phyloP scores from a whole-genome alignment of 139 green algal species.

The Penium margaritaceum region DNA sequence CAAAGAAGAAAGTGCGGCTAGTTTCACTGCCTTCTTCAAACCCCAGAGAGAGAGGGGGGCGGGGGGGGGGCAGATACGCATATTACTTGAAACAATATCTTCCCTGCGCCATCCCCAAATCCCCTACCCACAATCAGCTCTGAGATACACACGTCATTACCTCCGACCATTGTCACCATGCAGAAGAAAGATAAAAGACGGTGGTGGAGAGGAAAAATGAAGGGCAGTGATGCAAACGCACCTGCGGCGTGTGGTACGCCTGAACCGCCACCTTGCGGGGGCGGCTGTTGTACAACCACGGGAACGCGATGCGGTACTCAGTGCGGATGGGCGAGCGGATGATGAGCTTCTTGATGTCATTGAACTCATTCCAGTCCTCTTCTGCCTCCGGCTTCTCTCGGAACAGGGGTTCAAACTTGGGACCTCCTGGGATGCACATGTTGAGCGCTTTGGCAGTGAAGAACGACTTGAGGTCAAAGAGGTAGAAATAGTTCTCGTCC shows the following conservation, averaged over 20 bases:
- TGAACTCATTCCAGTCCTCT: slow-evolving; percentile 99
- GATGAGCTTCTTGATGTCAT: slow-evolving; percentile 99
- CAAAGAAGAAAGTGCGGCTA: too few relatives aligned
- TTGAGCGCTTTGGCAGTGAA: slow-evolving; percentile 85
- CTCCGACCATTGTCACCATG: too few relatives aligned
- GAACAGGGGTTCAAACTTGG: slow-evolving; percentile 98
- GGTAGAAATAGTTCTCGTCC: slow-evolving; percentile 99
- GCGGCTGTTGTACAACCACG: slow-evolving; percentile 99
- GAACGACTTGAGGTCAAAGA: slow-evolving; percentile 83
- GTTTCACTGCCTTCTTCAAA: too few relatives aligned
- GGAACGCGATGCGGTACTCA: slow-evolving; percentile 92
- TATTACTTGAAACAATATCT: too few relatives aligned
- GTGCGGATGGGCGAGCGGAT: slow-evolving; percentile 83
- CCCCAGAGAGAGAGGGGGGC: too few relatives aligned
- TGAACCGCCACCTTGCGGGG: slow-evolving; percentile 81
- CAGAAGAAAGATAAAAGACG: too few relatives aligned
- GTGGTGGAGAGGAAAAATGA: too few relatives aligned
- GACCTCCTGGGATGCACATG: slow-evolving; percentile 94
- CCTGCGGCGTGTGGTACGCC: slow-evolving; percentile 86
- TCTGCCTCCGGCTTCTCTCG: slow-evolving; percentile 83
- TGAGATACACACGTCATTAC: too few relatives aligned
- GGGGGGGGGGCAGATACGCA: too few relatives aligned
- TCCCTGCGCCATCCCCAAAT: too few relatives aligned
- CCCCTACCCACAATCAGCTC: too few relatives aligned
- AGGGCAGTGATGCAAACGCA: too few relatives aligned